These are phyloP conservation scores for Trifolium pratense DNA, from an alignment of 306 rosid genomes.

Conservation along the genomic window DNA sequence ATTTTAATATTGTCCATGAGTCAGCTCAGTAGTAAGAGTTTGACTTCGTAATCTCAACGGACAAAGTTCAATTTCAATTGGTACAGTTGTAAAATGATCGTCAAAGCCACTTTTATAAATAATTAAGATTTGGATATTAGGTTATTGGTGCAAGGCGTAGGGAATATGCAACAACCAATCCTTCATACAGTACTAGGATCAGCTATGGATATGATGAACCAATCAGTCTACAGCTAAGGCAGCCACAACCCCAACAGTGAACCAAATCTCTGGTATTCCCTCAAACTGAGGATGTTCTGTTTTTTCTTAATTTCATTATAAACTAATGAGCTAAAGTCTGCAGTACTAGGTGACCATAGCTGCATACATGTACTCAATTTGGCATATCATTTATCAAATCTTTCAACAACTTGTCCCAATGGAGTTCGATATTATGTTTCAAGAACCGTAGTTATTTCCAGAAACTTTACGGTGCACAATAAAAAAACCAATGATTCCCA, in stretches of 20 bases:
- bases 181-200: constrained; percentile 33
- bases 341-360: constrained; percentile 51
- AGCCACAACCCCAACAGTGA: constrained; percentile 54
- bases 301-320: neutral
- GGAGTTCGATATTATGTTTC: no score
- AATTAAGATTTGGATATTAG: constrained; percentile 46
- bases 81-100: no score
- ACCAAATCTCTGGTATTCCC: constrained; percentile 58
- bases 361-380: neutral
- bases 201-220: constrained; percentile 44
- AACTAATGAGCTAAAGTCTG: constrained; percentile 17
- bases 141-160: constrained; percentile 48
- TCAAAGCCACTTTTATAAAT: no score
- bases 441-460: no score
- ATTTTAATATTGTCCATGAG: no score
- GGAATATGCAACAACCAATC: constrained; percentile 37
- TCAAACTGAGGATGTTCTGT: constrained; percentile 20
- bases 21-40: no score
- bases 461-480: no score
- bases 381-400: no score
- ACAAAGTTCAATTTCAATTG: neutral
- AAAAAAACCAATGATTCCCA: no score
- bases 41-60: neutral
- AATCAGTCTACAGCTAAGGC: constrained; percentile 65
- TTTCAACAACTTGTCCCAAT: no score